Percentiles rank a stretch among this genome's conserved stretches.
phyloP scores from a whole-genome alignment of 306 rosid genomes.

The Cicer chorassanicum region DNA sequence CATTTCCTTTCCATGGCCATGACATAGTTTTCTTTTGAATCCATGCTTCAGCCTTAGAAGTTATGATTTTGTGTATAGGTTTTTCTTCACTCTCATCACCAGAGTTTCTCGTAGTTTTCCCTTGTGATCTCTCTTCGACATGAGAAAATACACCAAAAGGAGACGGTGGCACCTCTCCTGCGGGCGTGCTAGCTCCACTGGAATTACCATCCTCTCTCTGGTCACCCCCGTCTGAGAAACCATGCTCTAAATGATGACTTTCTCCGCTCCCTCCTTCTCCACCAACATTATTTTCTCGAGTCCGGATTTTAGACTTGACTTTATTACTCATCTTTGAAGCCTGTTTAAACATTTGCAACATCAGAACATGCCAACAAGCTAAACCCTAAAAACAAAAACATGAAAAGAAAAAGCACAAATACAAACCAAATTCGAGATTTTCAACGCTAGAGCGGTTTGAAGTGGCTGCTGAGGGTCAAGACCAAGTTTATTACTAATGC shows the following conservation, averaged over 20 bases:
- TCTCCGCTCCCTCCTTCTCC: slow-evolving; percentile 73
- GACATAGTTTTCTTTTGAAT: slow-evolving; percentile 78
- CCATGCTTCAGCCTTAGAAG: slow-evolving; percentile 91
- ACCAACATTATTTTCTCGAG: slow-evolving; percentile 58
- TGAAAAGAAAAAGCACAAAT: neutral
- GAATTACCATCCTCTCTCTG: slow-evolving; percentile 89
- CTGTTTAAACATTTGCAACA: slow-evolving; percentile 57
- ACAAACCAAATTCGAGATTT: slow-evolving; percentile 83
- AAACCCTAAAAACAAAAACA: slow-evolving; percentile 46
- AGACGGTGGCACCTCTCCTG: slow-evolving; percentile 68
- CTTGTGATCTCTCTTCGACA: slow-evolving; percentile 62
- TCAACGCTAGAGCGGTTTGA: slow-evolving; percentile 78
- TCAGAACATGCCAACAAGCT: slow-evolving; percentile 54
- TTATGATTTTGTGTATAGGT: slow-evolving; percentile 72
- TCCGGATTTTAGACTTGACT: slow-evolving; percentile 77
- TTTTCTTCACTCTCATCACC: slow-evolving; percentile 73
- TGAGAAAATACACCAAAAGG: slow-evolving; percentile 63
- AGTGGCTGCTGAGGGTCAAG: slow-evolving; percentile 92
- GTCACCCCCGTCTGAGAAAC: slow-evolving; percentile 62
- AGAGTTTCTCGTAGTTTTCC: slow-evolving; percentile 59
- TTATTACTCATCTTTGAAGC: slow-evolving; percentile 91
- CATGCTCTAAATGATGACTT: slow-evolving; percentile 68
- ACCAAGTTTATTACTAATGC: slow-evolving; percentile 69
- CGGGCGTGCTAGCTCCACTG: slow-evolving; percentile 95
- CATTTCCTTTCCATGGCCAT: slow-evolving; percentile 92